Evolutionary conservation across 2,329 filamentous ascomycete genomes (phyloP).

Genomic region (Colletotrichum endophyticum): DNA sequence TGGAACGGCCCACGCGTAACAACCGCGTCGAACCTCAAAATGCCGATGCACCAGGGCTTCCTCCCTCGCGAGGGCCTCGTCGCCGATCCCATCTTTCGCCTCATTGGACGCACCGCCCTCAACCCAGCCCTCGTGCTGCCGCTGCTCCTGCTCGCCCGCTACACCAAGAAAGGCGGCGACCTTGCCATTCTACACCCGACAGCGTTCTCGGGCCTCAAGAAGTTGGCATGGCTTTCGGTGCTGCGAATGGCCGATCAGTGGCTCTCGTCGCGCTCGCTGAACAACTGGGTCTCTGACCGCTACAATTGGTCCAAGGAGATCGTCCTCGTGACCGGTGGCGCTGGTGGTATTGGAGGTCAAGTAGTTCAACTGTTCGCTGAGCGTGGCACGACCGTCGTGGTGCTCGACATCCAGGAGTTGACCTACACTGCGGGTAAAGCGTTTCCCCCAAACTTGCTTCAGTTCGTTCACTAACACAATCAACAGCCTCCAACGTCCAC

Average conservation of each 20-base stretch:
- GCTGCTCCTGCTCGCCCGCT: conserved; percentile 65
- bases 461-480: not conserved
- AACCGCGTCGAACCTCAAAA: not conserved
- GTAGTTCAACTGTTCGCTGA: conserved; percentile 71
- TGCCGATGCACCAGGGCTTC: conserved; percentile 51
- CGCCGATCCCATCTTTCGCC: conserved; percentile 61
- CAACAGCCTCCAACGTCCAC: conserved; percentile 57
- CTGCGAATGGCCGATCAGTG: conserved; percentile 51
- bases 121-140: conserved; percentile 70
- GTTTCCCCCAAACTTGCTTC: not conserved
- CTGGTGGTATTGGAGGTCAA: conserved; percentile 73
- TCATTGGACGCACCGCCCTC: conserved; percentile 65
- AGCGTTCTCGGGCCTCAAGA: conserved; percentile 56
- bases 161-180: conserved; percentile 65
- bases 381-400: conserved; percentile 69
- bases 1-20: not conserved
- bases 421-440: conserved; percentile 54
- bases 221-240: conserved; percentile 58
- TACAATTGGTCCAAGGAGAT: conserved; percentile 74
- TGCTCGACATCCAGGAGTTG: conserved; percentile 70
- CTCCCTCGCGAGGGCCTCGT: conserved; percentile 64
- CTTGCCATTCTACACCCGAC: conserved; percentile 57
- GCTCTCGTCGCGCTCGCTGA: conserved; percentile 53
- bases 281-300: conserved; percentile 55
- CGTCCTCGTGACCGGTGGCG: conserved; percentile 76